Evolutionary conservation across 176 grass and related monocot genomes (phyloP).

Genomic region (Cymbopogon citratus): DNA sequence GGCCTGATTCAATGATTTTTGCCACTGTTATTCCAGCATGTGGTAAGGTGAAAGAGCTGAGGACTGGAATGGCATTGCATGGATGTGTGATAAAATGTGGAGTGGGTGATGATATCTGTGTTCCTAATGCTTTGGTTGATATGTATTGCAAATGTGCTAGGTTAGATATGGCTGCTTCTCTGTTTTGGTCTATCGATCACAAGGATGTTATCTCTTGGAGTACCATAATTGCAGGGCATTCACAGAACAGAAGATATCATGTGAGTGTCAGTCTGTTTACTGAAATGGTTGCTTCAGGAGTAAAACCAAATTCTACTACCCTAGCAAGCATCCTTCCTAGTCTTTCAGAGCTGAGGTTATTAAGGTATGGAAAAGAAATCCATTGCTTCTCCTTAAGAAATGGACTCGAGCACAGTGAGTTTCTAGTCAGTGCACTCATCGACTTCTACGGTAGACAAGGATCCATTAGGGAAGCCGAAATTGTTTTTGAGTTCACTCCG

Average conservation of each 20-base stretch:
- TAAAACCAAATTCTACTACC: slow-evolving; percentile 40
- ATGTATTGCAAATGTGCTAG: slow-evolving; percentile 59
- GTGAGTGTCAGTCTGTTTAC: slow-evolving; percentile 24
- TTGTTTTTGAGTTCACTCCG: slow-evolving; percentile 20
- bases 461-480: slow-evolving; percentile 25
- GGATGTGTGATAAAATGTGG: slow-evolving; percentile 39
- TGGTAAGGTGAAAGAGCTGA: slow-evolving; percentile 30
- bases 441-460: slow-evolving; percentile 49
- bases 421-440: slow-evolving; percentile 48
- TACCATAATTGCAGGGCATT: slow-evolving; percentile 51
- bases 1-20: slow-evolving; percentile 41
- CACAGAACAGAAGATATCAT: slow-evolving; percentile 31
- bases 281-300: slow-evolving; percentile 45
- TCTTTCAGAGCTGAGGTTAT: slow-evolving; percentile 37
- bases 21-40: slow-evolving; percentile 52
- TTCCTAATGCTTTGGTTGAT: slow-evolving; percentile 53
- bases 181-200: slow-evolving; percentile 27
- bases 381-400: slow-evolving; percentile 47
- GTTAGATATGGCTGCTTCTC: slow-evolving; percentile 17
- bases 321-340: slow-evolving; percentile 52
- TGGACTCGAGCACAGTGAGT: slow-evolving; percentile 38
- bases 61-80: slow-evolving; percentile 30
- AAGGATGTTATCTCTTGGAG: slow-evolving; percentile 67
- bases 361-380: slow-evolving; percentile 33
- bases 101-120: slow-evolving; percentile 29